Evolutionary conservation across 495 filamentous ascomycete genomes (phyloP), one percentile per base, ranked within the genome.

Genomic region (Aspergillus bertholletiae): DNA sequence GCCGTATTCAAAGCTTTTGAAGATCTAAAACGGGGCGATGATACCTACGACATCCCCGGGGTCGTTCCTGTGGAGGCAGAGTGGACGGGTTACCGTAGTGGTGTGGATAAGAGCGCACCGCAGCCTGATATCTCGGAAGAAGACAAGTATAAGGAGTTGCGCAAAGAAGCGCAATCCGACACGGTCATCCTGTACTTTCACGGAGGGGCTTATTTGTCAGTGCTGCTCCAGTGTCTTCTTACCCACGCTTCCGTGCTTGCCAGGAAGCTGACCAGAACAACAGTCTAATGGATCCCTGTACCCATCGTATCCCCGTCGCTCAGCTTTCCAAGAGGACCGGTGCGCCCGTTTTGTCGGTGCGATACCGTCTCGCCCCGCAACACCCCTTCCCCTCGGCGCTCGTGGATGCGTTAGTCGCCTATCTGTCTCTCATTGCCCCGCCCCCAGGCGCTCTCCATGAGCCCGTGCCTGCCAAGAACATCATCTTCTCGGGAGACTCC

Each of bases 301-400:
- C 83, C 0, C 88, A 90, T 51, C 78, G 84, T 11, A 55, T 70
- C 6, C 51, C 72, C 4, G 69, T 73, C 8, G 67, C 76, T 28
- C 67, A 75, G 30, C 64, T 86, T 2, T 79, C 68, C 27, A 76
- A 77, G 27, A 59, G 74, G 24, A 84, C 77, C 12, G 71, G 75
- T 6, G 80, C 82, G 15, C 83, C 87, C 18, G 82, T 83, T 32
- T 86, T 93, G 68, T 86, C 82, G 37, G 84, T 95, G 11, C 84
- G 90, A n/a, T 97, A 97, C 68, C 83, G 93, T 18, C 82, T 97
- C 2, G 84, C 91, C 8, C 93, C 93, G 6, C 89, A 96, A 63
- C 70, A 88, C 53, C 81, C 91, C 9, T 96, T 96, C 68, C 91
- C 91, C 7, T 78, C 88, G 1, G 88, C 89, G 5, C 71, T 97